Evolutionary conservation across 1,139 yeast genomes (phyloP), one percentile per base, ranked within the genome.

Genomic region (Hansenula sp.): DNA sequence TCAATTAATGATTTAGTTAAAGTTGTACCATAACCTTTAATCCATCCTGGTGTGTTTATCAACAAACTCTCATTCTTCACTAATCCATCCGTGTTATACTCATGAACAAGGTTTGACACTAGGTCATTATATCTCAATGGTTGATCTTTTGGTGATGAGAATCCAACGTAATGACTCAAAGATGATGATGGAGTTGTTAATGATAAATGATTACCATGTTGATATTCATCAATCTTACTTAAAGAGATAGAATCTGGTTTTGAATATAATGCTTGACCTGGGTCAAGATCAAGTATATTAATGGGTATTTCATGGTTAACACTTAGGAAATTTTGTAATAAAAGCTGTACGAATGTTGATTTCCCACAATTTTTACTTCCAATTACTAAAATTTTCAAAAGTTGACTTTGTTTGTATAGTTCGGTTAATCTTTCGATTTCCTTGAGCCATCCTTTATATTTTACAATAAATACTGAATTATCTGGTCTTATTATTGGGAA

Each of bases 1-100:
- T 55, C 47, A 2, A 82, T 65, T 2, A 88, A 64, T 14, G 71
- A 65, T 14, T 63, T 64, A 18, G 87, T 65, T 10, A 90, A 62
- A 41, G 81, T 82, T 29, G 82, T 69, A 0, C 97, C 98, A 45
- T 79, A 79, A 0, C 97, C 97, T 60, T 85, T 86, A 21, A 89
- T 75, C 97, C 97, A 90, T 0, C 97, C 97, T 0, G 97, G 95
- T 0, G 94, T 79, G 52, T 90, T 90, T 4, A 90, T 71, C 2
- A 92, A 60, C 12, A 89, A 21, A 13, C 45, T 30, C 40, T 55
- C 57, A 36, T 50, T 46, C 51, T 43, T 32, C 50, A 47, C 18
- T 40, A 46, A 39, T 39, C 61, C 51, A 56, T 46, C 46, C 8
- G 34, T 29, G 27, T 45, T 48, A 48, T 68, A 77, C 21, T 52